Conservation (phyloP, 2,329 filamentous ascomycete genomes). For the Venturia carpophila region DNA sequence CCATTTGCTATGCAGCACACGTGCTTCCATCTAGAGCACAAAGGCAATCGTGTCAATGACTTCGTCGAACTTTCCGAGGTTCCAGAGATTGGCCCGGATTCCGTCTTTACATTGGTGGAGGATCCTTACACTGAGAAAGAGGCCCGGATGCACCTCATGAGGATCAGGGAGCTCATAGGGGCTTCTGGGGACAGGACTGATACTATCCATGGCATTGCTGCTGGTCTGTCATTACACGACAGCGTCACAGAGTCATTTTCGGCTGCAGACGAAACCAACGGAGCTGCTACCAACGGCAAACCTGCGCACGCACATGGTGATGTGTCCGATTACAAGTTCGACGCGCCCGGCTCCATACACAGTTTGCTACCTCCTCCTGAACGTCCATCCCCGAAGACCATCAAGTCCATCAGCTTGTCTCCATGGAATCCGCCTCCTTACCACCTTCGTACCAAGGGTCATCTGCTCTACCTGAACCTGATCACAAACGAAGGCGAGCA, state of each 20-base stretch:
- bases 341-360: constrained; percentile 57
- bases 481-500: constrained; percentile 94
- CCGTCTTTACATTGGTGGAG: constrained; percentile 74
- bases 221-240: constrained; percentile 83
- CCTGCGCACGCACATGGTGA: constrained; percentile 42
- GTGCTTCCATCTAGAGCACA: constrained; percentile 94
- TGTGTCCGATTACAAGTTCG: constrained; percentile 69
- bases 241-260: constrained; percentile 47
- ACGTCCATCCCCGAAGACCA: constrained; percentile 71
- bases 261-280: constrained; percentile 29
- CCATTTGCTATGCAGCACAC: constrained; percentile 94
- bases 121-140: constrained; percentile 99
- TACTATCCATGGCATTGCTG: constrained; percentile 73
- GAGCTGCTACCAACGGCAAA: constrained; percentile 33
- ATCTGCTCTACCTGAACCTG: constrained; percentile 81
- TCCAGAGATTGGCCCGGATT: constrained; percentile 64
- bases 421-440: constrained; percentile 96
- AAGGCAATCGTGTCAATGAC: constrained; percentile 85
- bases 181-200: constrained; percentile 85
- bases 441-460: constrained; percentile 81
- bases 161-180: constrained; percentile 86
- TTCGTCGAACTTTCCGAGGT: constrained; percentile 90
- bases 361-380: constrained; percentile 61
- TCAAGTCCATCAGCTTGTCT: constrained; percentile 82
- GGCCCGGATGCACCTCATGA: constrained; percentile 85